Percentiles rank a stretch among this genome's conserved stretches.
Evolutionary conservation across 2,329 filamentous ascomycete species (phyloP).

Genomic region (Trichoderma afroharzianum): DNA sequence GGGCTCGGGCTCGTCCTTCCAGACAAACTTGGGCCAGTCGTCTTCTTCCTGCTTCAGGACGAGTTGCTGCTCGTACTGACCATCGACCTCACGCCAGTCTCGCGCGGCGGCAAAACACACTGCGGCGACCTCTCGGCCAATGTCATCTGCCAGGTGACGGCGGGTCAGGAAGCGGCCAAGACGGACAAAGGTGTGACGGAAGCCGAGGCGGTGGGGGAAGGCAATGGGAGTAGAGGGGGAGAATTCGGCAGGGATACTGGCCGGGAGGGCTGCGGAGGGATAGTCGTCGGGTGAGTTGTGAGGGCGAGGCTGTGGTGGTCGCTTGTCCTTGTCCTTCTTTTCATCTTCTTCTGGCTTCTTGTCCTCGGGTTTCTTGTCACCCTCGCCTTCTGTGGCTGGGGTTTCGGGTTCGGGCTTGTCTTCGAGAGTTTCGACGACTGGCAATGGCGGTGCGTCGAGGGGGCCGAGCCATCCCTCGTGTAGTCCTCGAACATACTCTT

Average conservation of each 20-base stretch:
- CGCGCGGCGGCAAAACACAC: conserved; percentile 65
- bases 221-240: conserved; percentile 68
- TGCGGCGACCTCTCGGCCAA: conserved; percentile 83
- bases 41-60: conserved; percentile 68
- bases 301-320: conserved; percentile 62
- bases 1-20: conserved; percentile 49
- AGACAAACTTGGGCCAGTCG: conserved; percentile 81
- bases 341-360: conserved; percentile 34
- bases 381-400: conserved; percentile 23
- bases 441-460: conserved; percentile 56
- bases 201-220: conserved; percentile 88
- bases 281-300: conserved; percentile 76
- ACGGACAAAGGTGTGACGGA: conserved; percentile 82
- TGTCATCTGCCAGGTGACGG: conserved; percentile 77
- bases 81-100: conserved; percentile 44
- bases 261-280: conserved; percentile 58
- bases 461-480: conserved; percentile 97
- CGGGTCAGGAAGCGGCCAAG: conserved; percentile 85
- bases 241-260: conserved; percentile 65
- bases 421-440: conserved; percentile 21
- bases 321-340: conserved; percentile 50
- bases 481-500: conserved; percentile 88
- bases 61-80: conserved; percentile 43
- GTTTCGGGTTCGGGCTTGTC: conserved; percentile 20
- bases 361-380: conserved; percentile 27